Percentiles rank a stretch among this genome's conserved stretches.
phyloP scores from a whole-genome alignment of 2,329 filamentous ascomycete genomes.

The Diaporthe capsici region DNA sequence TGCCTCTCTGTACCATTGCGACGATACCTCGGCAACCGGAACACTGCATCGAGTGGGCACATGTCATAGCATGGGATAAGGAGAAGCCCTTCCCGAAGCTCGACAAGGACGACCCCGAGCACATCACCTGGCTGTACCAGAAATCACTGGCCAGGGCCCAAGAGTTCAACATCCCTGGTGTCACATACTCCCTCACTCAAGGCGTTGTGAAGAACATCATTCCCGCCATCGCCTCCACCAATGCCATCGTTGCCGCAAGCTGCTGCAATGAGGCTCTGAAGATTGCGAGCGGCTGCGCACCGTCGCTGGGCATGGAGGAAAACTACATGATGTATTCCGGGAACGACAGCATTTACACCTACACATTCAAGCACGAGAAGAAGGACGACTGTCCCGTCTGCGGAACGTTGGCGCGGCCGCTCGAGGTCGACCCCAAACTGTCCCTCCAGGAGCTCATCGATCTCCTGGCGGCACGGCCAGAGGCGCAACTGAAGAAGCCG shows the following conservation, averaged over 20 bases:
- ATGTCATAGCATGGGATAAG: slow-evolving; percentile 96
- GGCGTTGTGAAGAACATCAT: slow-evolving; percentile 99
- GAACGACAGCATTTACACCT: slow-evolving; percentile 95
- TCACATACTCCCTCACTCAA: slow-evolving; percentile 96
- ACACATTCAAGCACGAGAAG: slow-evolving; percentile 95
- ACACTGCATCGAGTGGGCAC: slow-evolving; percentile 99
- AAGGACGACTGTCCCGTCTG: slow-evolving; percentile 97
- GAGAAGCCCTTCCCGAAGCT: slow-evolving; percentile 86
- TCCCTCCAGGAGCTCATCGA: slow-evolving; percentile 90
- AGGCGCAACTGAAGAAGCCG: slow-evolving; percentile 94
- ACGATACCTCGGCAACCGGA: slow-evolving; percentile 97
- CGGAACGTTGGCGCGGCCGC: slow-evolving; percentile 82
- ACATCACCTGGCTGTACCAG: slow-evolving; percentile 96
- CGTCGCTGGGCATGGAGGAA: slow-evolving; percentile 81
- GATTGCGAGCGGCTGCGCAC: slow-evolving; percentile 86
- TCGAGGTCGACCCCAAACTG: slow-evolving; percentile 77
- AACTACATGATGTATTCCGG: slow-evolving; percentile 99
- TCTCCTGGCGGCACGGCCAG: slow-evolving; percentile 83
- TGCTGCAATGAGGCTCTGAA: slow-evolving; percentile 99
- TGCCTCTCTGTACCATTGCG: slow-evolving; percentile 95
- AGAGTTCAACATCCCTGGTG: slow-evolving; percentile 91
- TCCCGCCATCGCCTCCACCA: slow-evolving; percentile 96
- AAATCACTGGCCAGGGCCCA: slow-evolving; percentile 84
- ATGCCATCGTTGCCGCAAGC: slow-evolving; percentile 94
- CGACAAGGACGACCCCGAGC: slow-evolving; percentile 96